Evolutionary conservation across 176 grass and related monocot species (phyloP), one percentile per base, ranked within the genome.

Genomic region (Eleusine coracana): DNA sequence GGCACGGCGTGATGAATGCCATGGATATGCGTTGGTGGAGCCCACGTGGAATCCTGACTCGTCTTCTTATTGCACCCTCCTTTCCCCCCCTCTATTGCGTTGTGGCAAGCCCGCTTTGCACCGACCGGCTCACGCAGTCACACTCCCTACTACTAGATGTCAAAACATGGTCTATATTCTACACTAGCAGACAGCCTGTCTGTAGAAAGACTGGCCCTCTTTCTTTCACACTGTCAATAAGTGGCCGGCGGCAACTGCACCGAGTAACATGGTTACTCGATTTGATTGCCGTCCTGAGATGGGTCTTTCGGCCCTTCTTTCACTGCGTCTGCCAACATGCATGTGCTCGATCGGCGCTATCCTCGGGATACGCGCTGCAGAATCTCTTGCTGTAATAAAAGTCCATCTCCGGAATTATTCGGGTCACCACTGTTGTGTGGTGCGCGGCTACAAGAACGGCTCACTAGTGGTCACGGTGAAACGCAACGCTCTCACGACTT

Each of bases 31-130:
- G 63, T 36, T 16, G 17, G 31, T 28, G 44, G 44, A 1, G 44
- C 70, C 70, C 44, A 72, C 68, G 27, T 71, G 68, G 41, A 17
- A 25, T 4, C 11, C 63, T 36, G 10, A 2, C 58, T 31, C 5
- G n/a, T 29, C 23, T 64, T 3, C 0, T 18, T 38, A 6, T 68
- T 51, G 46, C 70, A 50, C 70, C 25, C 11, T 16, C 7, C 0
- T 27, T 46, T 44, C 14, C 6, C 4, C 6, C 44, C 21, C 7
- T 41, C 27, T 25, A 75, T 45, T 3, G n/a, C 66, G 36, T 61
- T 25, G 11, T 36, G 69, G 54, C 59, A 54, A 66, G 82, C 74
- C 74, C 58, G 68, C 68, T 38, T 71, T 49, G 66, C 84, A 68
- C 77, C 76, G 58, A 65, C 84, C 55, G 58, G 39, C 12, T 44